phyloP scores from a whole-genome alignment of 202 grass and related monocot species.

The Carex sylvatica region DNA sequence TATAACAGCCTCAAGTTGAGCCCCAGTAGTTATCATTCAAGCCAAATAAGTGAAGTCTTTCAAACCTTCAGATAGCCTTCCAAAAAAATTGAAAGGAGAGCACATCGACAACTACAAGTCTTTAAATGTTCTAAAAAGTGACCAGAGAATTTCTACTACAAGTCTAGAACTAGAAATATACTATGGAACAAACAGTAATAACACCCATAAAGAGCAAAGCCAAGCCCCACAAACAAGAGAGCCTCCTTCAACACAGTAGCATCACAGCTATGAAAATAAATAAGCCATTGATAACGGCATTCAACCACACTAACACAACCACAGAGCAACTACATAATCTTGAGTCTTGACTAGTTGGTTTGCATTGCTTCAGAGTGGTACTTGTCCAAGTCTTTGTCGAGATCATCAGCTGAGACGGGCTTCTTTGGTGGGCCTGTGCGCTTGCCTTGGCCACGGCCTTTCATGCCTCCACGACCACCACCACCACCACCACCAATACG shows the following conservation, averaged over 20 bases:
- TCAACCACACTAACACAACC: constrained; percentile 17
- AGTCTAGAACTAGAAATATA: constrained; percentile 14
- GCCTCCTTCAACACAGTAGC: constrained; percentile 47
- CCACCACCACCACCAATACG: constrained; percentile 17
- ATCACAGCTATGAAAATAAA: constrained; percentile 48
- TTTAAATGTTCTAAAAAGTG: constrained; percentile 12
- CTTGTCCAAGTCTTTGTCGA: constrained; percentile 97
- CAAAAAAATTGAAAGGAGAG: not conserved
- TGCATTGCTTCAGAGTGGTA: constrained; percentile 88
- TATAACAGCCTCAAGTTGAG: not conserved
- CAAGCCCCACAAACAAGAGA: constrained; percentile 43
- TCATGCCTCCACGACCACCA: constrained; percentile 44
- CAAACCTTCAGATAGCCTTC: constrained; percentile 3
- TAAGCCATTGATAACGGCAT: constrained; percentile 32
- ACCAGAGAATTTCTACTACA: constrained; percentile 7
- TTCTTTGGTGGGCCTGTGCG: constrained; percentile 37
- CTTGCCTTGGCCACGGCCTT: constrained; percentile 51
- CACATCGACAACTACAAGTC: not conserved
- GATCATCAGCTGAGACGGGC: constrained; percentile 55
- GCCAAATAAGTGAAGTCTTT: not conserved
- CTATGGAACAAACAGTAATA: constrained; percentile 32
- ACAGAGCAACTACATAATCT: not conserved
- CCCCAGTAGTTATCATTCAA: not conserved
- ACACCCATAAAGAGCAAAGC: constrained; percentile 54
- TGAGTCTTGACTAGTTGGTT: constrained; percentile 47